Conservation (phyloP, 345 rosid genomes). For the Erodium maritimum region DNA sequence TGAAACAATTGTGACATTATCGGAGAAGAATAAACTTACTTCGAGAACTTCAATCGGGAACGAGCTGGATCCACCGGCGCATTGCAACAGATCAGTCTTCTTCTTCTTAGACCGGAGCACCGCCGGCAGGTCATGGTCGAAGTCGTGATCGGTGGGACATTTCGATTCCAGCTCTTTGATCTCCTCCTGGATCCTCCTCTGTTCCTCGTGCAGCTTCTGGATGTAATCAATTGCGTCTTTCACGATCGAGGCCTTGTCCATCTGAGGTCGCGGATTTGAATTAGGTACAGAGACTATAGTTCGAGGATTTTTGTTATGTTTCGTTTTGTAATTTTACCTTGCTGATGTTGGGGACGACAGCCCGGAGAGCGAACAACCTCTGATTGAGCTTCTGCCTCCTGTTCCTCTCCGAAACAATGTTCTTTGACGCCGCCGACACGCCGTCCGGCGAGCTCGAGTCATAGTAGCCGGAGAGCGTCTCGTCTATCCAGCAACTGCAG, state of each 20-base stretch:
- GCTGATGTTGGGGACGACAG: constrained; percentile 91
- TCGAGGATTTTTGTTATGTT: too few relatives aligned
- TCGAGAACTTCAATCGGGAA: constrained; percentile 63
- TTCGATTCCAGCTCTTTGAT: constrained; percentile 62
- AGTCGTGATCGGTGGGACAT: neutral
- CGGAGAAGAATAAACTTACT: too few relatives aligned
- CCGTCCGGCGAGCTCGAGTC: constrained; percentile 95
- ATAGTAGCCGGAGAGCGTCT: constrained; percentile 35
- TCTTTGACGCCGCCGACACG: constrained; percentile 66
- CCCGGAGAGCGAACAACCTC: constrained; percentile 71
- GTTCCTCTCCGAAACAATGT: constrained; percentile 81
- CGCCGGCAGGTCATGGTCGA: constrained; percentile 27
- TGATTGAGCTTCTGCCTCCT: constrained; percentile 85
- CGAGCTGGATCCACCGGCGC: constrained; percentile 24
- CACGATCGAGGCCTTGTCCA: constrained; percentile 97
- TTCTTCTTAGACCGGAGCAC: constrained; percentile 62
- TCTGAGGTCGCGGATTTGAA: too few relatives aligned
- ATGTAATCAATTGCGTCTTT: constrained; percentile 90
- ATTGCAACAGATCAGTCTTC: constrained; percentile 25
- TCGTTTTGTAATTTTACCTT: too few relatives aligned
- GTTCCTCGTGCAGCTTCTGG: constrained; percentile 70
- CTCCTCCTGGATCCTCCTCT: constrained; percentile 55
- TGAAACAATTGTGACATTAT: too few relatives aligned
- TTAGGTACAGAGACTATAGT: too few relatives aligned
- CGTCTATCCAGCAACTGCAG: constrained; percentile 10